Percentiles rank a stretch among this genome's conserved stretches.
Conservation (phyloP, 2,329 filamentous ascomycete genomes). For the Torrubiella hemipterigena region DNA sequence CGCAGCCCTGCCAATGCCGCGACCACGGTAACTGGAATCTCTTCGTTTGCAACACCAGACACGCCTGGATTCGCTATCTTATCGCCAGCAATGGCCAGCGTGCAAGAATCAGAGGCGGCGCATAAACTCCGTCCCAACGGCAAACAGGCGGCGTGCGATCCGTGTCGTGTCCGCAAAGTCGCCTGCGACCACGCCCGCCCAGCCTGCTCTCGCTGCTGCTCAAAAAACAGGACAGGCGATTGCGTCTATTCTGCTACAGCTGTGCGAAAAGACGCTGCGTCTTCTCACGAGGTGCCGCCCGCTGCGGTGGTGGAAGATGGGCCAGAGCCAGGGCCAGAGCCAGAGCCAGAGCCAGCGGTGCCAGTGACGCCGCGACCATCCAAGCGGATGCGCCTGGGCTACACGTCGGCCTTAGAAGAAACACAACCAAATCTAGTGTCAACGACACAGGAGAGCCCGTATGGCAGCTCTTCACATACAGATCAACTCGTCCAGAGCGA, state of each 20-base stretch:
- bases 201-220: not conserved
- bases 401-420: not conserved
- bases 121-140: not conserved
- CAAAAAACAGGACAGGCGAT: not conserved
- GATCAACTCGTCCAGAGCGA: not conserved
- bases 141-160: not conserved
- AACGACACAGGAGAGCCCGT: not conserved
- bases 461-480: not conserved
- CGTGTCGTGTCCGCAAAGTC: not conserved
- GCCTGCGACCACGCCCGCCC: not conserved
- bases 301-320: too few species aligned
- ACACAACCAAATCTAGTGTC: not conserved
- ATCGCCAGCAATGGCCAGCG: too few species aligned
- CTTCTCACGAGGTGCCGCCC: too few species aligned
- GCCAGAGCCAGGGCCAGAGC: too few species aligned
- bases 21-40: too few species aligned
- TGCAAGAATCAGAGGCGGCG: too few species aligned
- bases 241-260: not conserved
- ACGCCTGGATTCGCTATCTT: too few species aligned
- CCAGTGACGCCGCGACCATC: not conserved
- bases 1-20: too few species aligned
- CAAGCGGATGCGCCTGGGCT: not conserved
- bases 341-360: too few species aligned
- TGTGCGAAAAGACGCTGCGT: not conserved
- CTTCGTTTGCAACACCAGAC: too few species aligned